Conservation (phyloP, 805 yeast species). For the Nakazawaea wickerhamii region DNA sequence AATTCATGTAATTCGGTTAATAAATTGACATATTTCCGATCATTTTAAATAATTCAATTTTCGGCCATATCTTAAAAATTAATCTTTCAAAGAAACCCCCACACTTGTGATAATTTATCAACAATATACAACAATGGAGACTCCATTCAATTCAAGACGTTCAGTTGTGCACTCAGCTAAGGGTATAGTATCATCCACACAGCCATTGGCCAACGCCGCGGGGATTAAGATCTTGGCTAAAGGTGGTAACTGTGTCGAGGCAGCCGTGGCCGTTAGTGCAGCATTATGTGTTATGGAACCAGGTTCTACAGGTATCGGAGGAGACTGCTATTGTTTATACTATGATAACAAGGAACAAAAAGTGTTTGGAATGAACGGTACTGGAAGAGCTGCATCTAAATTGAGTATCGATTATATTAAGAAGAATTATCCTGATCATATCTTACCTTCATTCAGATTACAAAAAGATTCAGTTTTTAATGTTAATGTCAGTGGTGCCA, state of each 20-base stretch:
- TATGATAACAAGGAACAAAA: conserved; percentile 43
- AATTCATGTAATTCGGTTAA: too few species aligned
- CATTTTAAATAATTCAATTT: too few species aligned
- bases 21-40: too few species aligned
- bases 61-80: too few species aligned
- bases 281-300: conserved; percentile 54
- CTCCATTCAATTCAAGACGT: conserved; percentile 48
- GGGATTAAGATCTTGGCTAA: conserved; percentile 57
- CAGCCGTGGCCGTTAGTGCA: conserved; percentile 56
- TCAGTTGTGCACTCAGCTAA: conserved; percentile 69
- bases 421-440: conserved; percentile 33
- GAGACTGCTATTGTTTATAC: conserved; percentile 61
- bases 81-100: background rate
- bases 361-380: conserved; percentile 68
- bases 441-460: conserved; percentile 40
- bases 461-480: conserved; percentile 49
- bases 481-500: conserved; percentile 73
- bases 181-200: conserved; percentile 72
- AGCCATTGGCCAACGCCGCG: conserved; percentile 73
- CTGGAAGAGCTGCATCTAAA: conserved; percentile 60
- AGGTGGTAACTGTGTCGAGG: conserved; percentile 74
- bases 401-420: conserved; percentile 43
- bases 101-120: background rate
- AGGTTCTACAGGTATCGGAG: conserved; percentile 59
- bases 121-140: conserved; percentile 7